Conservation (phyloP, 2,329 filamentous ascomycete genomes). For the Plectosphaerella sp. region DNA sequence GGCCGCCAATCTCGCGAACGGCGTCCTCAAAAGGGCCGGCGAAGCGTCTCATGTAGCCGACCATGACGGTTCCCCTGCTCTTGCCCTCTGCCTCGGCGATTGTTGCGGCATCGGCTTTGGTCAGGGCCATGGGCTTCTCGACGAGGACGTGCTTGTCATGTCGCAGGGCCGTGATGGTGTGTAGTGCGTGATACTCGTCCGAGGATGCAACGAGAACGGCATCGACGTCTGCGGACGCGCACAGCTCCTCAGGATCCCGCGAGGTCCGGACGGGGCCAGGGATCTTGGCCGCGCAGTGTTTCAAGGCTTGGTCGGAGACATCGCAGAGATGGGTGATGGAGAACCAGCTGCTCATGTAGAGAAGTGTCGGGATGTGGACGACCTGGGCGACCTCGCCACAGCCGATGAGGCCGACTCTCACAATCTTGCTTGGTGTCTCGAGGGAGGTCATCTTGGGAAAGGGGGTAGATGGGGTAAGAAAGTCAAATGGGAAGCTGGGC, state of each 20-base stretch:
- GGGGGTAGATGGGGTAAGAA: too few species aligned
- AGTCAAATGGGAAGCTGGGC: too few species aligned
- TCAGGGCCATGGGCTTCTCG: conserved; percentile 50
- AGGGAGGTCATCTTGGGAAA: too few species aligned
- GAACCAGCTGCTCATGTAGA: conserved; percentile 1
- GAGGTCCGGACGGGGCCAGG: conserved; percentile 19
- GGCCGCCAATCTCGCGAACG: conserved; percentile 39
- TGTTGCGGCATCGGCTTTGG: conserved; percentile 30
- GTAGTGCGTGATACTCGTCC: conserved; percentile 46
- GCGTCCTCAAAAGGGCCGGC: conserved; percentile 42
- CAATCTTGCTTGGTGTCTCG: background rate
- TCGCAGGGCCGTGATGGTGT: conserved; percentile 41
- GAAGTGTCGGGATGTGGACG: conserved; percentile 4
- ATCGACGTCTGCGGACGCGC: conserved; percentile 32
- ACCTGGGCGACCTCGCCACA: conserved; percentile 6
- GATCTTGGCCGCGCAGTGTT: conserved; percentile 19
- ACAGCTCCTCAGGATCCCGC: conserved; percentile 29
- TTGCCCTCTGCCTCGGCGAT: conserved; percentile 41
- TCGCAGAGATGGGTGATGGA: conserved; percentile 2
- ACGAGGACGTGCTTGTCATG: conserved; percentile 50
- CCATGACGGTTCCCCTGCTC: conserved; percentile 38
- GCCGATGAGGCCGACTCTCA: conserved; percentile 3
- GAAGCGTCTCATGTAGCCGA: conserved; percentile 54
- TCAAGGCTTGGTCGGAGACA: background rate
- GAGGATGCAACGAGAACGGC: conserved; percentile 45